Conservation (phyloP, 108 stramenopile genomes). For the Cyclotella baltica region DNA sequence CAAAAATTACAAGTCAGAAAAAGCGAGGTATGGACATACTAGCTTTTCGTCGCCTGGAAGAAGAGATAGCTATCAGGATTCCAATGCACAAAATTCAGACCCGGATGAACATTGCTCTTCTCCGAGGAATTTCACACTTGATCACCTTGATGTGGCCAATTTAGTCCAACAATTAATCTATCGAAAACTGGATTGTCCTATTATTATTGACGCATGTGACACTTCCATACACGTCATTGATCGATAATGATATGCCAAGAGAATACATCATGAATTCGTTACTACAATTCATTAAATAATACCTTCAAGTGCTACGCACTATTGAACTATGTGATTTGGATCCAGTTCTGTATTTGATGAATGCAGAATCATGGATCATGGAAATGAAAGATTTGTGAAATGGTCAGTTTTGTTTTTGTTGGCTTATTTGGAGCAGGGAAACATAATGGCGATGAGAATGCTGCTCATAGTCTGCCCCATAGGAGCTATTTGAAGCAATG, state of each 20-base stretch:
- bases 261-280: conserved; percentile 50
- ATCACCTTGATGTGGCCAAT: conserved; percentile 35
- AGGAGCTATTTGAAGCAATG: conserved; percentile 60
- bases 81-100: neutral
- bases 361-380: conserved; percentile 85
- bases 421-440: conserved; percentile 71
- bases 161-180: conserved; percentile 38
- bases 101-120: neutral
- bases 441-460: conserved; percentile 22
- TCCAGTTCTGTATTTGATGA: conserved; percentile 73
- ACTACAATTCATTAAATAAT: conserved; percentile 79
- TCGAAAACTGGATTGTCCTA: conserved; percentile 25
- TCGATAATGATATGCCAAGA: conserved; percentile 46
- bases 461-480: conserved; percentile 53
- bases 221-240: conserved; percentile 54
- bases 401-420: conserved; percentile 80
- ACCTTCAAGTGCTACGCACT: conserved; percentile 76
- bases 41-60: no score
- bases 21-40: no score
- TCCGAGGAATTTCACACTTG: neutral
- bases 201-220: conserved; percentile 86
- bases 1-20: no score
- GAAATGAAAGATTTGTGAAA: conserved; percentile 89
- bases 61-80: neutral
- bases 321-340: conserved; percentile 82